phyloP scores from a whole-genome alignment of 805 yeast species.

The Torulaspora gathmanii region DNA sequence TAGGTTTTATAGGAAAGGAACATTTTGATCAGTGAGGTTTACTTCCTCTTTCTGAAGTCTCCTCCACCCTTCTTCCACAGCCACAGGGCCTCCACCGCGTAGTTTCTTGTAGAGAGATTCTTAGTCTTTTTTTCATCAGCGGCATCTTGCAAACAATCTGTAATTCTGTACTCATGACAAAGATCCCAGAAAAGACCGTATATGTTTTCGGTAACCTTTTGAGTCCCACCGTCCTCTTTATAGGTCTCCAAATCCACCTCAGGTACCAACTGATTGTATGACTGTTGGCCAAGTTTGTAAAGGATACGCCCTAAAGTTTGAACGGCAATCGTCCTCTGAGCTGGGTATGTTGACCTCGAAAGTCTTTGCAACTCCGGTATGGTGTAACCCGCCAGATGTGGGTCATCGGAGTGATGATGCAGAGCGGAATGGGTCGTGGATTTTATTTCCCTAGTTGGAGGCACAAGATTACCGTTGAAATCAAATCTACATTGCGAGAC shows the following conservation, averaged over 20 bases:
- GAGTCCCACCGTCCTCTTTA: conserved; percentile 38
- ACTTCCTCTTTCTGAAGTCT: conserved; percentile 24
- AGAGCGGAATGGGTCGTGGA: conserved; percentile 62
- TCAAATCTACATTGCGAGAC: conserved; percentile 79
- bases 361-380: conserved; percentile 74
- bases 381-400: conserved; percentile 90
- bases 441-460: conserved; percentile 46
- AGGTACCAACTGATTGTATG: conserved; percentile 51
- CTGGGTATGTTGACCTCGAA: conserved; percentile 69
- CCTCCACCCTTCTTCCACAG: conserved; percentile 62
- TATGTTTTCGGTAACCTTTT: conserved; percentile 35
- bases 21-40: conserved; percentile 10
- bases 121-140: conserved; percentile 59
- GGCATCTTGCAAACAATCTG: conserved; percentile 63
- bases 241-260: conserved; percentile 39
- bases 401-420: conserved; percentile 88
- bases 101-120: conserved; percentile 70
- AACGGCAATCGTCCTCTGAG: conserved; percentile 83
- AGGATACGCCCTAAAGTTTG: conserved; percentile 83
- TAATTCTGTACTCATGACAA: conserved; percentile 54
- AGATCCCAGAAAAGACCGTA: conserved; percentile 62
- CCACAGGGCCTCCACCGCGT: conserved; percentile 90
- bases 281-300: conserved; percentile 65
- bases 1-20: conserved; percentile 7
- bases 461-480: conserved; percentile 72